Conservation (phyloP, 495 filamentous ascomycete species). For the Penicillium cataractarum region DNA sequence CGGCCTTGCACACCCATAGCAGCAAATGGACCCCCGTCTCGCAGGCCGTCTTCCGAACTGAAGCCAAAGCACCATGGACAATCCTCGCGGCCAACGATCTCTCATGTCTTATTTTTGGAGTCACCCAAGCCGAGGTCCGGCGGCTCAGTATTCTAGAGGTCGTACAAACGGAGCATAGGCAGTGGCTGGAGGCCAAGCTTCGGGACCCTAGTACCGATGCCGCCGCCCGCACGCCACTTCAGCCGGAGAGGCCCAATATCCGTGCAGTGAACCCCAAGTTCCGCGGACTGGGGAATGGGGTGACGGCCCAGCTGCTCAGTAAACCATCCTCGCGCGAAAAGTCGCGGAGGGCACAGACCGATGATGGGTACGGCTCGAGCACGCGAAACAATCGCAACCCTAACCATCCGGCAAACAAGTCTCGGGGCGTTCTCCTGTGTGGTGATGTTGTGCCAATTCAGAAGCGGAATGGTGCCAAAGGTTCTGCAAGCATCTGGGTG, state of each 20-base stretch:
- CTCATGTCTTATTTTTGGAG: constrained; percentile 93
- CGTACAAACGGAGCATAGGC: constrained; percentile 80
- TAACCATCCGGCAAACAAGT: constrained; percentile 70
- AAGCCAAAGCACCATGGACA: constrained; percentile 86
- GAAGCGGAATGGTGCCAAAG: constrained; percentile 89
- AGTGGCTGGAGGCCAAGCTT: constrained; percentile 90
- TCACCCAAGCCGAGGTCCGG: constrained; percentile 89
- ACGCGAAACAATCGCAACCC: constrained; percentile 51
- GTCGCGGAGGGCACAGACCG: constrained; percentile 65
- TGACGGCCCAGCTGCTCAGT: constrained; percentile 83
- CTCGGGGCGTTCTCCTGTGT: constrained; percentile 88
- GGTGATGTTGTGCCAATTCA: constrained; percentile 96
- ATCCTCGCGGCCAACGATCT: constrained; percentile 97
- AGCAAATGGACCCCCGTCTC: constrained; percentile 88
- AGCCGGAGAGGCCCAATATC: constrained; percentile 42
- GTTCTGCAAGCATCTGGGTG: constrained; percentile 94
- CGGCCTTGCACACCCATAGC: constrained; percentile 76
- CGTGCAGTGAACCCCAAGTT: constrained; percentile 48
- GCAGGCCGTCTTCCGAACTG: constrained; percentile 96
- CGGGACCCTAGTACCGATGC: constrained; percentile 57
- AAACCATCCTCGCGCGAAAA: constrained; percentile 80
- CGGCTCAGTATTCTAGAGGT: constrained; percentile 96
- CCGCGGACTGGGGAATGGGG: constrained; percentile 71
- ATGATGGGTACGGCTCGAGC: constrained; percentile 74
- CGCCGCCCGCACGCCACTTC: constrained; percentile 44